These are phyloP conservation scores for Coprinopsis marcescibilis DNA, from an alignment of 768 basidiomycete species.

Conservation along the genomic window DNA sequence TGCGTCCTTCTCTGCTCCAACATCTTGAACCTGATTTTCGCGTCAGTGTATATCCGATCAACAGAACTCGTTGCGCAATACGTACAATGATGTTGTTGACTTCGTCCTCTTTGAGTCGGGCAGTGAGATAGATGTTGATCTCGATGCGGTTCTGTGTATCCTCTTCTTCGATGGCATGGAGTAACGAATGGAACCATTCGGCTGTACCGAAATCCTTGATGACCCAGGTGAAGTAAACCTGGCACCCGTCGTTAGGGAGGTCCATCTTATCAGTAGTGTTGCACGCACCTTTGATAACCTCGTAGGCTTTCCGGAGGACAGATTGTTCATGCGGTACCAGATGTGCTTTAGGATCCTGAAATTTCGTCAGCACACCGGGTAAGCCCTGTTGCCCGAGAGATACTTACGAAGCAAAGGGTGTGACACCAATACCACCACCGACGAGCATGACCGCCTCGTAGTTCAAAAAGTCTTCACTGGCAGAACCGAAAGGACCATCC, in stretches of 20 bases:
- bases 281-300: constrained; percentile 69
- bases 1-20: constrained; percentile 88
- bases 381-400: no score
- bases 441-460: constrained; percentile 86
- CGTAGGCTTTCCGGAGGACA: constrained; percentile 63
- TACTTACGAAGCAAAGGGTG: constrained; percentile 92
- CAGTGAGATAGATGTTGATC: constrained; percentile 92
- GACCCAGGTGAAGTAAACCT: constrained; percentile 92
- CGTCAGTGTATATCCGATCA: neutral
- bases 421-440: constrained; percentile 94
- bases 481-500: constrained; percentile 92
- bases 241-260: neutral
- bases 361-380: no score
- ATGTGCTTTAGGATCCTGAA: constrained; percentile 86
- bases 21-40: constrained; percentile 65
- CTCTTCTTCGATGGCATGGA: constrained; percentile 91
- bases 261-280: neutral
- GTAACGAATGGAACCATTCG: constrained; percentile 91
- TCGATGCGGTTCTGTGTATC: constrained; percentile 82
- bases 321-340: constrained; percentile 95
- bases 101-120: constrained; percentile 86
- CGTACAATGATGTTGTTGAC: constrained; percentile 86
- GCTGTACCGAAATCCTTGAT: constrained; percentile 88
- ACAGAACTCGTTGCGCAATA: constrained; percentile 8
- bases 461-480: constrained; percentile 87